Evolutionary conservation across 441 rosid genomes (phyloP), one percentile per base, ranked within the genome.

Genomic region (Francoa sonchifolia): DNA sequence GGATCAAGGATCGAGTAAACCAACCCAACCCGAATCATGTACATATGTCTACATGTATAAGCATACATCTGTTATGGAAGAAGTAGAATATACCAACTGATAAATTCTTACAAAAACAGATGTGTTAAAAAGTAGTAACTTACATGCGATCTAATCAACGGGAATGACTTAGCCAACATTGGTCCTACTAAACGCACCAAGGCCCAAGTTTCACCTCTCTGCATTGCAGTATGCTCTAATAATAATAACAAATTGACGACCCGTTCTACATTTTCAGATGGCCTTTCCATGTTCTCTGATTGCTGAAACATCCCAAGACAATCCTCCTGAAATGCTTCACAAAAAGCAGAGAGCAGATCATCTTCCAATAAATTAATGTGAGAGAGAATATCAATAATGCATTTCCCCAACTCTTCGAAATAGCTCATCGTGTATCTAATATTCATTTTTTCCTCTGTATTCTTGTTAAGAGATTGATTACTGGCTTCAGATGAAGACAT

Each of bases 361-460:
- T 37, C 61, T 36, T 82, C 82, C 49, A 76, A 37, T 18, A 27
- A 43, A 59, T 62, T 58, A 42, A 78, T 36, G 25, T 68, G 76
- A n/a, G 93, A 74, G 57, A 90, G 79, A 61, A 82, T 74, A 59
- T 73, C 89, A 35, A 79, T 10, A 40, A 82, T 76, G 67, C 94
- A 85, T 61, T 68, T 77, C 48, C 98, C 98, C 56, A 78, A 63
- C 55, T 79, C 96, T 47, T 71, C 66, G 46, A 58, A 51, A 65
- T 69, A 77, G 52, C 59, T 61, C 39, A 26, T 10, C 8, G 79
- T 63, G 60, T 51, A 45, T 47, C 54, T 66, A 42, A 49, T 29
- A 50, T 57, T 55, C 47, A 37, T 41, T 17, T 59, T 58, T 48
- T 63, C 84, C 15, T 34, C 50, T 20, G 56, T 42, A 58, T 73